Percentiles rank a stretch among this genome's conserved stretches.
These are phyloP conservation scores for Monosporascus cannonballus DNA, from an alignment of 2,329 filamentous ascomycete genomes.

Conservation along the genomic window DNA sequence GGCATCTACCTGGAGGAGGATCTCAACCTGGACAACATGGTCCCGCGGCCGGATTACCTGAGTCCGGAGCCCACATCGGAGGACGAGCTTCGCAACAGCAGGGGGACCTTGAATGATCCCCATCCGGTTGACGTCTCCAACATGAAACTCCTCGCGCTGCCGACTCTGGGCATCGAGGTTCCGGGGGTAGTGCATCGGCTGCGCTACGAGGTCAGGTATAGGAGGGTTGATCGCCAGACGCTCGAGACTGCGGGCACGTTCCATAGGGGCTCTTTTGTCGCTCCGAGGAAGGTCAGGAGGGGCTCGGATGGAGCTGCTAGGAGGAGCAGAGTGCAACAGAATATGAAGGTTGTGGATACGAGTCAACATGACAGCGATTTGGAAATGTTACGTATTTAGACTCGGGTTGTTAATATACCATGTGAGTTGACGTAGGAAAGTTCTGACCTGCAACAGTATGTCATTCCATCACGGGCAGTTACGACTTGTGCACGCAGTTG, in stretches of 20 bases:
- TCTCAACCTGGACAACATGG: constrained; percentile 15
- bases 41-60: constrained; percentile 13
- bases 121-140: constrained; percentile 12
- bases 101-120: constrained; percentile 3
- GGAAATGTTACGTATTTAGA: too few species aligned
- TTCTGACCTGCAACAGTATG: too few species aligned
- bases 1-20: constrained; percentile 43
- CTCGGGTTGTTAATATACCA: too few species aligned
- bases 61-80: neutral
- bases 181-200: constrained; percentile 43
- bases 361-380: too few species aligned
- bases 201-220: constrained; percentile 43
- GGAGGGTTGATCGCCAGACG: constrained; percentile 38
- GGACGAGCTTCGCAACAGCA: neutral
- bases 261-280: constrained; percentile 7
- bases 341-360: too few species aligned
- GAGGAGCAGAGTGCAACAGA: neutral
- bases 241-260: constrained; percentile 21
- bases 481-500: too few species aligned
- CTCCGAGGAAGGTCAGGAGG: neutral
- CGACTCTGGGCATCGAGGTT: constrained; percentile 43
- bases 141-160: constrained; percentile 44
- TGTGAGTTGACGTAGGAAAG: too few species aligned
- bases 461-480: too few species aligned
- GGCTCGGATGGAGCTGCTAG: neutral